Percentiles rank a stretch among this genome's conserved stretches.
These are phyloP conservation scores for Meyerozyma carpophila DNA, from an alignment of 1,139 yeast species.

Conservation along the genomic window DNA sequence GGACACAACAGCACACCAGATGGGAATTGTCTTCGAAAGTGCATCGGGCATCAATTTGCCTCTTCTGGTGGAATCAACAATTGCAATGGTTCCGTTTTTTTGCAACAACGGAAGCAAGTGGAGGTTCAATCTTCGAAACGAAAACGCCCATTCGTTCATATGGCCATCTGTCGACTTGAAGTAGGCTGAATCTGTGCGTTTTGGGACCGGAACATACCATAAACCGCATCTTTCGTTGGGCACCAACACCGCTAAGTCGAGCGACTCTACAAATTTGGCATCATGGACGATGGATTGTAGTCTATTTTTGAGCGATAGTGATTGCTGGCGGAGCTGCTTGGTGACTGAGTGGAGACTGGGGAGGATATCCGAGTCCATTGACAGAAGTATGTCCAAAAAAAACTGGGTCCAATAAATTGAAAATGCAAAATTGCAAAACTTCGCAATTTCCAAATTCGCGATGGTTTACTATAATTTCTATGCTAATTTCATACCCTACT, in stretches of 20 bases:
- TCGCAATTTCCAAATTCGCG: neutral
- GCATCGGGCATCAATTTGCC: constrained; percentile 89
- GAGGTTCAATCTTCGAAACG: constrained; percentile 65
- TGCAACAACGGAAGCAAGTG: constrained; percentile 53
- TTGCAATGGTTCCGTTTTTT: constrained; percentile 40
- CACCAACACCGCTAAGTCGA: constrained; percentile 33
- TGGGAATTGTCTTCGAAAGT: constrained; percentile 77
- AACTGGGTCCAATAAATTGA: neutral
- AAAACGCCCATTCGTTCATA: constrained; percentile 72
- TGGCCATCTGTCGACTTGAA: constrained; percentile 94
- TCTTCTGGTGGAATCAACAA: constrained; percentile 82
- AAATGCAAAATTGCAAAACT: neutral
- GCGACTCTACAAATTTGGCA: constrained; percentile 24
- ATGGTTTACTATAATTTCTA: neutral
- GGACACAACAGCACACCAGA: constrained; percentile 85
- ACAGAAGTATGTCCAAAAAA: neutral
- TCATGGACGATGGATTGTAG: constrained; percentile 69
- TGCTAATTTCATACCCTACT: neutral
- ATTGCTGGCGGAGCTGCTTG: constrained; percentile 45
- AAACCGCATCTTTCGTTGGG: constrained; percentile 86
- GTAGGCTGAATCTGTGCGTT: constrained; percentile 47
- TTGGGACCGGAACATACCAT: constrained; percentile 64
- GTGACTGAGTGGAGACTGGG: constrained; percentile 19
- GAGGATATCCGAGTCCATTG: neutral
- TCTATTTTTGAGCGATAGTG: constrained; percentile 54